Percentiles rank a stretch among this genome's conserved stretches.
These are phyloP conservation scores for Fusarium udum DNA, from an alignment of 2,329 filamentous ascomycete genomes.

Conservation along the genomic window DNA sequence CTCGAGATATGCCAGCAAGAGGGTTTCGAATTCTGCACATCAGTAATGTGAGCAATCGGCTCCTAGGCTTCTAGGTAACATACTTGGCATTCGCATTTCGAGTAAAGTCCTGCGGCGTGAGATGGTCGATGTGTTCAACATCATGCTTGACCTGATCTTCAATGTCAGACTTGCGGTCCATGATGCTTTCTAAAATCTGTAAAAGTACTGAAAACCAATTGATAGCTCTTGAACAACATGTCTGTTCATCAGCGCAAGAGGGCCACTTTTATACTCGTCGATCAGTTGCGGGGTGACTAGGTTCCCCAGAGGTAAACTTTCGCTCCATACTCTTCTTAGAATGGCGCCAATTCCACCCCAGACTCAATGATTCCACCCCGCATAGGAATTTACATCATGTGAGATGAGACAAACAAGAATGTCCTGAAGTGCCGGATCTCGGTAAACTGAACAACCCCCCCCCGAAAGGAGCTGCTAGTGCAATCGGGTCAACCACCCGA, in stretches of 20 bases:
- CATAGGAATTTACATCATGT: neutral
- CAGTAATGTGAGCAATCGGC: neutral
- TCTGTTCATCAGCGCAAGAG: neutral
- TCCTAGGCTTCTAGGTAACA: neutral
- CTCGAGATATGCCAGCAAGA: conserved; percentile 37
- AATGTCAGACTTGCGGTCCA: conserved; percentile 22
- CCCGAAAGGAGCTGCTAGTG: neutral
- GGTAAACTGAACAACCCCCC: neutral
- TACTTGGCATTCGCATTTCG: conserved; percentile 48
- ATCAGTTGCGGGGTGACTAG: conserved; percentile 6
- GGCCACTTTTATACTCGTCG: conserved; percentile 10
- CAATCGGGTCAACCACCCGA: neutral
- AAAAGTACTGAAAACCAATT: neutral
- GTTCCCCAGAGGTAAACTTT: neutral
- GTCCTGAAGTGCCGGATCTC: neutral
- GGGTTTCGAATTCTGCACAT: conserved; percentile 42
- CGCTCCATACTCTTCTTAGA: neutral
- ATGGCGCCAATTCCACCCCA: neutral
- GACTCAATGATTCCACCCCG: neutral
- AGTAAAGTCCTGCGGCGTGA: conserved; percentile 34
- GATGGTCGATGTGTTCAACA: conserved; percentile 33
- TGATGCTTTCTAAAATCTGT: neutral
- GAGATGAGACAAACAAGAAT: neutral
- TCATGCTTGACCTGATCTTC: conserved; percentile 33
- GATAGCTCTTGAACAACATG: neutral